Evolutionary conservation across 768 basidiomycete genomes (phyloP), one percentile per base, ranked within the genome.

Genomic region (Gelatoporia subvermispora): DNA sequence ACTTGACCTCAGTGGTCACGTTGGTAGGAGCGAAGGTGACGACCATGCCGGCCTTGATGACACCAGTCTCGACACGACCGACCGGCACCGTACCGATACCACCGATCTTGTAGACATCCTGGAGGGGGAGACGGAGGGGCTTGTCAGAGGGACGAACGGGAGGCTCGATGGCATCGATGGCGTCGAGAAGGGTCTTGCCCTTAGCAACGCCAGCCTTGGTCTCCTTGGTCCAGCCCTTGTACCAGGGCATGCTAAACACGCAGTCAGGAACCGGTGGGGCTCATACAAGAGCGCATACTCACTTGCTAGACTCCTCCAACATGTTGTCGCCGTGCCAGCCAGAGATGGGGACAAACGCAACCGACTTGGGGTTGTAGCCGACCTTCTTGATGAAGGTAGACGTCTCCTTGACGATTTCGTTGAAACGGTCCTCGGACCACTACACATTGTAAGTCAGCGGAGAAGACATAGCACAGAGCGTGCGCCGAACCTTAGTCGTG

Each of bases 321-420:
- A 99, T 99, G 88, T 99, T 99, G 84, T 99, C 96, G 67, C 96
- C 96, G 81, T 98, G 94, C 96, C 96, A 99, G 62, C 96, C 96
- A 55, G 96, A 99, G 74, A 99, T 99, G 66, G 96, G 96, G 54
- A 98, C 95, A 77, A 98, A 99, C 55, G 95, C 83, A 58, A 99
- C 93, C 48, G 84, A 69, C 83, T 96, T 97, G 71, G 95, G 95
- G 86, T 98, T 97, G 83, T 96, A 98, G 47, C 95, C 95, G 68
- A 97, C 95, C 83, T 97, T 96, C 84, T 95, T 97, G 72, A 97
- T 95, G 83, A 97, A 97, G 71, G 75, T 85, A 61, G 89, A 89
- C 40, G 93, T 93, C 76, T 96, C 93, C 82, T 95, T 97, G 76
- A 96, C 72, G 64, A 97, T 95, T 88, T 98, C 96, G 72, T 93